Conservation (phyloP, 176 grass and related monocot species). For the Paspalum notatum region DNA sequence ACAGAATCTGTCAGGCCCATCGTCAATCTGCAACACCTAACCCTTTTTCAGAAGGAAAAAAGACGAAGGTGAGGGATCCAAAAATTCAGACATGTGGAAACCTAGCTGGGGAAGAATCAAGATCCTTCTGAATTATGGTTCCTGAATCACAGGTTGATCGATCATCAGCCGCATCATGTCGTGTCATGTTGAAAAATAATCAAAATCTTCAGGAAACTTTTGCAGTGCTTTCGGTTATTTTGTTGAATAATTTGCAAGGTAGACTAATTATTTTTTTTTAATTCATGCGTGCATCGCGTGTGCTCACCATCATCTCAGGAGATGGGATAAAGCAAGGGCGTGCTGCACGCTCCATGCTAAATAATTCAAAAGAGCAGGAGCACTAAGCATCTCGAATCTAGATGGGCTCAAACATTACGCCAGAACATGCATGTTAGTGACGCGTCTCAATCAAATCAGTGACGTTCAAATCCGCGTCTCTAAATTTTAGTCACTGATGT, state of each 20-base stretch:
- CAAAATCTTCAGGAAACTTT: neutral
- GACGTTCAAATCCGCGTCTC: too few species aligned
- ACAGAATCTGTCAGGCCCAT: too few species aligned
- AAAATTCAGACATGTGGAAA: neutral
- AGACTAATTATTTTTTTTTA: neutral
- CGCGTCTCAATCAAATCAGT: too few species aligned
- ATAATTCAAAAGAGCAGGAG: neutral
- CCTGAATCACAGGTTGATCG: neutral
- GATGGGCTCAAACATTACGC: neutral
- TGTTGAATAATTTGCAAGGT: neutral
- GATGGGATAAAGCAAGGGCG: slow-evolving; percentile 4
- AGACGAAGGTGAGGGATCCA: too few species aligned
- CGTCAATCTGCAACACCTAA: too few species aligned
- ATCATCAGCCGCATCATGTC: neutral
- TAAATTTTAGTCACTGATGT: too few species aligned
- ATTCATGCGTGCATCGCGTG: neutral
- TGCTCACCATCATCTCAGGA: neutral
- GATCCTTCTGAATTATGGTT: neutral
- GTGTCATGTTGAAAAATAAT: neutral
- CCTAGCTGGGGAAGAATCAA: too few species aligned
- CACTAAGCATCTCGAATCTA: slow-evolving; percentile 26
- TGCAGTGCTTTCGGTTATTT: neutral
- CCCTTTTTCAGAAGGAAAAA: neutral
- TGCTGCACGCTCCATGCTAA: slow-evolving; percentile 12
- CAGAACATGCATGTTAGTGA: too few species aligned